phyloP scores from a whole-genome alignment of 371 early-diverging fungal genomes.

The Syncephalis fuscata region DNA sequence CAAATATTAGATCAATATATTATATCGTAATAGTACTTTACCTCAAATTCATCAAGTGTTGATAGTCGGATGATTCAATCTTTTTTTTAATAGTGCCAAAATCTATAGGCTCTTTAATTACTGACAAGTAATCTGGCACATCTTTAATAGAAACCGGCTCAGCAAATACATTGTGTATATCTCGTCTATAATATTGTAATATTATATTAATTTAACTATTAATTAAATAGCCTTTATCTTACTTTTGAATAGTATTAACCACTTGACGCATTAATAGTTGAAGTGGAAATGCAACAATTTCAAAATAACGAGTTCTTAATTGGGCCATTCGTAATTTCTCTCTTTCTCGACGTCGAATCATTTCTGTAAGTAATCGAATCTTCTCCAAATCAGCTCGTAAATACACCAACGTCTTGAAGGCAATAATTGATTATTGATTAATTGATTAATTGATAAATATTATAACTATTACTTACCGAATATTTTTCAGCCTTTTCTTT shows the following conservation, averaged over 20 bases:
- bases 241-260: not conserved
- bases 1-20: not conserved
- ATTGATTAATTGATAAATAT: not conserved
- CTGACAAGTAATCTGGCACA: conserved; percentile 85
- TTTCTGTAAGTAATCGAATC: conserved; percentile 70
- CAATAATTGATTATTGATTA: not conserved
- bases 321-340: conserved; percentile 40
- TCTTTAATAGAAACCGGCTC: conserved; percentile 10
- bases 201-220: not conserved
- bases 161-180: not conserved
- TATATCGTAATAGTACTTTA: conserved; percentile 13
- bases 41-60: conserved; percentile 58
- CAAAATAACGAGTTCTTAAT: not conserved
- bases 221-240: not conserved
- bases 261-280: not conserved
- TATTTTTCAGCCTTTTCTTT: conserved; percentile 25
- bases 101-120: conserved; percentile 98
- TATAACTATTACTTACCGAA: conserved; percentile 7
- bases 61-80: conserved; percentile 61
- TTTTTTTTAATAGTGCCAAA: conserved; percentile 79
- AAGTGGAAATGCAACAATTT: no score
- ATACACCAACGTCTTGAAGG: not conserved
- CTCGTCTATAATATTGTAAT: not conserved
- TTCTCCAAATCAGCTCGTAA: conserved; percentile 22
- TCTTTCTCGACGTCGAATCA: conserved; percentile 75